Percentiles rank a stretch among this genome's conserved stretches.
Conservation (phyloP, 1,284 basidiomycete genomes). For the Ustilago crameri region DNA sequence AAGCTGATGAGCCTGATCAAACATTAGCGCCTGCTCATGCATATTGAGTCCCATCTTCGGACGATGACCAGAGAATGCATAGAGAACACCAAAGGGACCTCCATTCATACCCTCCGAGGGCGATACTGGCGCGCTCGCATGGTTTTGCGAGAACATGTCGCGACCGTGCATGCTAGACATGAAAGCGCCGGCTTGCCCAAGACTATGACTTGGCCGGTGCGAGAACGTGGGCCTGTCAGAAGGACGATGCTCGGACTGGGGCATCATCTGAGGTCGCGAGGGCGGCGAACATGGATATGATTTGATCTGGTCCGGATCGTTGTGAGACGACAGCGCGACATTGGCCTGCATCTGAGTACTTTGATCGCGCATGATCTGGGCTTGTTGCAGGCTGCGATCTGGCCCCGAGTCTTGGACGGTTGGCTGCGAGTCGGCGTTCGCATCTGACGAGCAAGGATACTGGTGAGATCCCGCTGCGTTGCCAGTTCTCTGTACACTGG, state of each 20-base stretch:
- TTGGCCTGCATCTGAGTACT: constrained; percentile 8
- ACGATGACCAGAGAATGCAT: constrained; percentile 15
- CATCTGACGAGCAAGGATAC: not conserved
- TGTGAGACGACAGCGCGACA: constrained; percentile 9
- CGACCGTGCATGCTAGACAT: constrained; percentile 16
- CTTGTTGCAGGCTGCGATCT: not conserved
- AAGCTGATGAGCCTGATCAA: constrained; percentile 10
- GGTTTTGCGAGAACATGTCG: constrained; percentile 14
- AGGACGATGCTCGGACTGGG: constrained; percentile 10
- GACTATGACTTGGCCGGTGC: constrained; percentile 45
- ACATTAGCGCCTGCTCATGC: constrained; percentile 16
- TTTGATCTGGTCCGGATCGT: constrained; percentile 15
- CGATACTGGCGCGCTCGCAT: constrained; percentile 42
- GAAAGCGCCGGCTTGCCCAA: constrained; percentile 42
- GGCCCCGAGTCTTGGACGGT: constrained; percentile 3
- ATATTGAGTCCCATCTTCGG: constrained; percentile 12
- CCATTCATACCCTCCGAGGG: constrained; percentile 24
- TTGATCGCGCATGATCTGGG: constrained; percentile 1
- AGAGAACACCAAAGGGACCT: constrained; percentile 9
- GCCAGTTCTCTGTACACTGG: constrained; percentile 1
- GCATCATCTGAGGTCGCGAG: constrained; percentile 9
- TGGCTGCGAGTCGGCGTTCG: constrained; percentile 6
- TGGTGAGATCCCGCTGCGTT: not conserved
- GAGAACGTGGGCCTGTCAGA: constrained; percentile 19
- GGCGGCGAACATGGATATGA: constrained; percentile 40